Base-by-base conservation (phyloP, 2,329 filamentous ascomycete genomes). In the Penicillium sp. region DNA sequence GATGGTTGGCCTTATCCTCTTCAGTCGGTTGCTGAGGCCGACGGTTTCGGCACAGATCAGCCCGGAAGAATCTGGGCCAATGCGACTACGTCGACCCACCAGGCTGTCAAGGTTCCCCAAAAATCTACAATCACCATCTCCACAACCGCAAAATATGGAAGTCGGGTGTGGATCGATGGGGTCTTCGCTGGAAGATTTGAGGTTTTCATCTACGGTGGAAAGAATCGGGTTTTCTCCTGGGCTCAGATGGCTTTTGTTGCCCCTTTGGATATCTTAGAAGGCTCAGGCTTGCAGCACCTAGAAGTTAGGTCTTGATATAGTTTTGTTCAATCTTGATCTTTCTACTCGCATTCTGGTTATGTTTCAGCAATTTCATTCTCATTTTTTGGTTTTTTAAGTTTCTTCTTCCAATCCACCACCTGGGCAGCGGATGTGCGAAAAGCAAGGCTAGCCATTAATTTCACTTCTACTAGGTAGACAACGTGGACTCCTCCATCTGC, bases 191-290 rank as follows among this genome's bases (percentile, higher is more conserved):
- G 81, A 0, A 66, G 81, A 9, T 83, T 83, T 49, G 81, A 84
- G 57, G 81, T 83, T 0, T 82, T 81, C 55, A 76, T 84, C 1
- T 83, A 75, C 58, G 81, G 81, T 0, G 81, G 81, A 2, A 73
- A 71, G 31, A 83, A 84, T 52, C 76, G 72, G 7, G 54, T 77
- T 45, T 79, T 81, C 44, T 82, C 79, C 31, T 83, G 81, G 81
- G 81, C 77, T 56, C 81, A 82, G 64, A 84, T 83, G 81, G 80
- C 81, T 1, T 77, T 83, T 61, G 81, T 82, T 11, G 81, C 80
- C 8, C 80, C 80, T 0, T 52, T 83, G 36, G 71, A 79, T 2
- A 27, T 22, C 4, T 8, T 63, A 4, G 18, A 47, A 24, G 61
- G 61, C 10, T n/a, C 22, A 1, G 48, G 54, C 0, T 39, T 67